Conservation (phyloP, 2,329 filamentous ascomycete genomes). For the Colletotrichum lindemuthianum region DNA sequence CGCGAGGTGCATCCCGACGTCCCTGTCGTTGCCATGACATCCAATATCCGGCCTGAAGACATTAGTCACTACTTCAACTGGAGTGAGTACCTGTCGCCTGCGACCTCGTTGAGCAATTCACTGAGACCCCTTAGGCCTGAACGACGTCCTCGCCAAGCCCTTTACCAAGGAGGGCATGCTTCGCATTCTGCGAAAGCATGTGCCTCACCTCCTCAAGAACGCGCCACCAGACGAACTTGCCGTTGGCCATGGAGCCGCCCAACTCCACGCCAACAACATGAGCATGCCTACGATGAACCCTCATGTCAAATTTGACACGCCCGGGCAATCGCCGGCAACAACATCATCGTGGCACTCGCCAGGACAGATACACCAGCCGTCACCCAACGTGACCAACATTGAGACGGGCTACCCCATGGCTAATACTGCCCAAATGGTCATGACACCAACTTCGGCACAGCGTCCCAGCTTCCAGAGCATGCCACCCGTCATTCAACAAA, state of each 20-base stretch:
- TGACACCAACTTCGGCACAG: slow-evolving; percentile 43
- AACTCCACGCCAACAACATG: slow-evolving; percentile 49
- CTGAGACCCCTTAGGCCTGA: slow-evolving; percentile 77
- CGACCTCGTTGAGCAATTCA: neutral
- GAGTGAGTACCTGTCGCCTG: slow-evolving; percentile 28
- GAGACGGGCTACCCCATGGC: slow-evolving; percentile 59
- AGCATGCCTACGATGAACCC: slow-evolving; percentile 41
- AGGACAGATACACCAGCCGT: slow-evolving; percentile 60
- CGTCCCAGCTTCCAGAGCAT: slow-evolving; percentile 50
- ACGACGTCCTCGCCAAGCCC: slow-evolving; percentile 95
- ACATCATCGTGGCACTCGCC: slow-evolving; percentile 63
- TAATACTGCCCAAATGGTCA: slow-evolving; percentile 52
- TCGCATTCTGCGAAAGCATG: slow-evolving; percentile 87
- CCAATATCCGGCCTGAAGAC: slow-evolving; percentile 95
- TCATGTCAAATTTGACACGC: slow-evolving; percentile 60
- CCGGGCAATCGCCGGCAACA: slow-evolving; percentile 62
- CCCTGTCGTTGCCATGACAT: slow-evolving; percentile 98
- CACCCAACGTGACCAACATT: slow-evolving; percentile 53
- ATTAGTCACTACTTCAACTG: slow-evolving; percentile 92
- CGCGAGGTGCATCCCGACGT: slow-evolving; percentile 83
- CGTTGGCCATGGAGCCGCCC: slow-evolving; percentile 43
- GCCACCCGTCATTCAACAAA: slow-evolving; percentile 46
- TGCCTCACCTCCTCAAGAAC: slow-evolving; percentile 83
- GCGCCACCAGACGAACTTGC: slow-evolving; percentile 57
- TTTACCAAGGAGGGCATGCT: slow-evolving; percentile 91